Evolutionary conservation across 805 yeast genomes (phyloP).

Genomic region (Candida methanosorbosa): DNA sequence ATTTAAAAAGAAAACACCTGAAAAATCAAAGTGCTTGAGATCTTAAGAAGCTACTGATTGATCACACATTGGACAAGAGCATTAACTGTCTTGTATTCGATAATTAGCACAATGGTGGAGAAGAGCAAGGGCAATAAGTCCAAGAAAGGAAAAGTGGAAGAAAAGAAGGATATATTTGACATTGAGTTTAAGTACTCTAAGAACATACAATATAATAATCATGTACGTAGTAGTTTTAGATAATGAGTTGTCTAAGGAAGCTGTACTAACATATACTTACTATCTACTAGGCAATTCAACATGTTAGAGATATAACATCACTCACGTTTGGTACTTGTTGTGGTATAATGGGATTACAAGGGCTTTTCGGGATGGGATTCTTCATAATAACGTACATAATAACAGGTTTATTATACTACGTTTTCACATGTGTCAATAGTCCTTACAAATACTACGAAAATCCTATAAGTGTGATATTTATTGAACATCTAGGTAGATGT

Average conservation of each 20-base stretch:
- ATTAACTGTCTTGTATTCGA: too few relatives aligned
- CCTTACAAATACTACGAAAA: slow-evolving; percentile 28
- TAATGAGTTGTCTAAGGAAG: too few relatives aligned
- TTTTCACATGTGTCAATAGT: slow-evolving; percentile 23
- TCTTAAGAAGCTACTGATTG: too few relatives aligned
- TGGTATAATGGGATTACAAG: slow-evolving; percentile 45
- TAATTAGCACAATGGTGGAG: too few relatives aligned
- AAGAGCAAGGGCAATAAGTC: neutral
- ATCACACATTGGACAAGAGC: too few relatives aligned
- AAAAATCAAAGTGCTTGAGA: too few relatives aligned
- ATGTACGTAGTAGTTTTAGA: too few relatives aligned
- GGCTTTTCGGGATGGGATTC: slow-evolving; percentile 37
- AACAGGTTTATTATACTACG: slow-evolving; percentile 24
- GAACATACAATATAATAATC: slow-evolving; percentile 4
- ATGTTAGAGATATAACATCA: slow-evolving; percentile 37
- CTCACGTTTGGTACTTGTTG: slow-evolving; percentile 44
- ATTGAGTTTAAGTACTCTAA: slow-evolving; percentile 10
- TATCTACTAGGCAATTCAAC: slow-evolving; percentile 6
- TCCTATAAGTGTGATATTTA: slow-evolving; percentile 31
- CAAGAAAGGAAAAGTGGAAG: neutral
- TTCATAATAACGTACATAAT: slow-evolving; percentile 28
- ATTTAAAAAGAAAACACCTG: too few relatives aligned
- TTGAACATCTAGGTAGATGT: slow-evolving; percentile 37
- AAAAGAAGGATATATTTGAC: slow-evolving; percentile 1
- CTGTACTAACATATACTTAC: neutral